phyloP scores from a whole-genome alignment of 75 land plant species.

The Chamaecyparis obtusa region DNA sequence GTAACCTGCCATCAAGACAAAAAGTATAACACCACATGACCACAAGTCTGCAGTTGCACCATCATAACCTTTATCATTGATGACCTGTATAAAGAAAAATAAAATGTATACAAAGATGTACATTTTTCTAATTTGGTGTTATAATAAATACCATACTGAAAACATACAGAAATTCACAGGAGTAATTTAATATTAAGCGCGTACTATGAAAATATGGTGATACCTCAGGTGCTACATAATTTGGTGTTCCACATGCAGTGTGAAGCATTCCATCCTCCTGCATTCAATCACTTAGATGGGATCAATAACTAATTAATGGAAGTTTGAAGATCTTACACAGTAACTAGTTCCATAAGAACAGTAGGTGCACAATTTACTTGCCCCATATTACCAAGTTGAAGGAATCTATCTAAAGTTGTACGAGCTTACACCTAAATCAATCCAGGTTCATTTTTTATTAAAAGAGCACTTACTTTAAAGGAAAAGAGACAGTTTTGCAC shows the following conservation, averaged over 20 bases:
- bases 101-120: neutral
- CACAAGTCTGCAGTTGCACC: conserved; percentile 91
- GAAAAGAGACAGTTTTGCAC: too few relatives aligned
- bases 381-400: neutral
- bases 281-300: neutral
- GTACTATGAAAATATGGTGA: neutral
- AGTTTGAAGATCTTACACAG: neutral
- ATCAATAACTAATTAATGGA: neutral
- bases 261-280: conserved; percentile 73
- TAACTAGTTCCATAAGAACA: neutral
- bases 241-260: conserved; percentile 78
- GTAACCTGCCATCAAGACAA: conserved; percentile 83
- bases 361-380: neutral
- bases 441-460: too few relatives aligned
- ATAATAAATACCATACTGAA: neutral
- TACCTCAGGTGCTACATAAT: conserved; percentile 83
- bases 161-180: neutral
- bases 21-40: conserved; percentile 91
- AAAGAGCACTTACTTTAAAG: too few relatives aligned
- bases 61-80: conserved; percentile 68
- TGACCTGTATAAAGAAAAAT: conserved; percentile 32
- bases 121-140: neutral
- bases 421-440: too few relatives aligned
- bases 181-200: neutral
- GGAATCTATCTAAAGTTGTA: too few relatives aligned